Base-by-base conservation (phyloP, 2,329 filamentous ascomycete genomes). In the Fusarium sp. region DNA sequence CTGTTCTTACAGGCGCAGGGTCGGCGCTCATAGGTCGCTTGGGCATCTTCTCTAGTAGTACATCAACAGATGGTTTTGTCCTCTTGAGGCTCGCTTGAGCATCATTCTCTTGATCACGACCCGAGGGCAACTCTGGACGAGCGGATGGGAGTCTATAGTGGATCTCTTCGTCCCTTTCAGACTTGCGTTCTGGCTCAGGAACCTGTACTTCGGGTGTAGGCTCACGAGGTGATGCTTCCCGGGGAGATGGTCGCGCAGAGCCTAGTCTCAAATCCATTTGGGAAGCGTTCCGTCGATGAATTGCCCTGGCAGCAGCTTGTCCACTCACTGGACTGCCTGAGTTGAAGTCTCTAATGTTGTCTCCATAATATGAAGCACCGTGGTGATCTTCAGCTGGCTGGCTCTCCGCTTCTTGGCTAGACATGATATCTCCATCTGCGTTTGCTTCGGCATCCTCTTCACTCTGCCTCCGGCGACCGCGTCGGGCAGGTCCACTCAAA, bases 81-180 rank as follows among this genome's bases (percentile, higher is more conserved):
- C 79, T 86, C 75, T 87, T 90, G 78, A 92, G 90, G 0, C 88
- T 90, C 26, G 90, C 87, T 5, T 90, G 90, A 5, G 87, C 85
- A 63, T 96, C 89, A 75, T 97, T 97, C 77, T 97, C 94, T 76
- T 97, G 93, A 72, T 97, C 93, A 64, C 90, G 85, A 5, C 81
- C 80, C 2, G 90, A 86, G 19, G 90, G 88, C 46, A 92, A 76
- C 50, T 86, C 83, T 10, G 85, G 79, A 19, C 87, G 85, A 35
- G 68, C 47, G 24, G 68, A 60, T 14, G 74, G 71, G 19, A 69
- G 68, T 22, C 84, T 88, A 75, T 89, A 90, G 8, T 76, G 79
- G 47, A 80, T 79, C 41, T 79, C 81, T 71, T 74, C 78, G 20
- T 81, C 79, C 28, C 67, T 66, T 60, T 75, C 58, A 56, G 60